Conservation (phyloP, 495 filamentous ascomycete species). For the Pseudoneurospora amorphoporcata region DNA sequence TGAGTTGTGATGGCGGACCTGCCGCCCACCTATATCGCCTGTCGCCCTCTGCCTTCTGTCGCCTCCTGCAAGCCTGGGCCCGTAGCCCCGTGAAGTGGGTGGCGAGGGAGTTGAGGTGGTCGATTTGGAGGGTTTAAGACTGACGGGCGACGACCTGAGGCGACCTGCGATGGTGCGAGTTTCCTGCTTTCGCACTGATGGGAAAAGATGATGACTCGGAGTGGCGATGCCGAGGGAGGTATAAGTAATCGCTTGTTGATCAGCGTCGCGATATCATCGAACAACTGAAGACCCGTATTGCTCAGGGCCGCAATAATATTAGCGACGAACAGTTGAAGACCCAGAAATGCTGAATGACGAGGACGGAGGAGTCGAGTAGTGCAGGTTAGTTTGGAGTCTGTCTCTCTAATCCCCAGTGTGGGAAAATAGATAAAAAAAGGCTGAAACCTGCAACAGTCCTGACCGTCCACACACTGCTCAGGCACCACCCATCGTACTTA, state of each 20-base stretch:
- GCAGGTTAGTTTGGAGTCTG: not conserved
- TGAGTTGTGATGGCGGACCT: not conserved
- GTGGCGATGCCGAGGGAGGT: not conserved
- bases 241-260: not conserved
- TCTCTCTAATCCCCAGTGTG: not conserved
- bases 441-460: not conserved
- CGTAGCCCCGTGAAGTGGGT: not conserved
- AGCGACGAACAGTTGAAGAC: not conserved
- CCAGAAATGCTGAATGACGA: not conserved
- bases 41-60: not conserved
- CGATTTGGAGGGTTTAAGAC: not conserved
- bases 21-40: not conserved
- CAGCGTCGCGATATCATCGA: not conserved
- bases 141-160: not conserved
- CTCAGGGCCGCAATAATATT: too few relatives aligned
- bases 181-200: not conserved
- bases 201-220: too few relatives aligned
- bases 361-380: not conserved
- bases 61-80: not conserved
- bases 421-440: not conserved
- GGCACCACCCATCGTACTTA: not conserved
- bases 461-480: not conserved
- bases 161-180: not conserved
- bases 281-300: too few relatives aligned
- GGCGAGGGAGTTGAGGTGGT: not conserved